phyloP scores from a whole-genome alignment of 2,329 filamentous ascomycete species.

The Aureobasidium sp. region DNA sequence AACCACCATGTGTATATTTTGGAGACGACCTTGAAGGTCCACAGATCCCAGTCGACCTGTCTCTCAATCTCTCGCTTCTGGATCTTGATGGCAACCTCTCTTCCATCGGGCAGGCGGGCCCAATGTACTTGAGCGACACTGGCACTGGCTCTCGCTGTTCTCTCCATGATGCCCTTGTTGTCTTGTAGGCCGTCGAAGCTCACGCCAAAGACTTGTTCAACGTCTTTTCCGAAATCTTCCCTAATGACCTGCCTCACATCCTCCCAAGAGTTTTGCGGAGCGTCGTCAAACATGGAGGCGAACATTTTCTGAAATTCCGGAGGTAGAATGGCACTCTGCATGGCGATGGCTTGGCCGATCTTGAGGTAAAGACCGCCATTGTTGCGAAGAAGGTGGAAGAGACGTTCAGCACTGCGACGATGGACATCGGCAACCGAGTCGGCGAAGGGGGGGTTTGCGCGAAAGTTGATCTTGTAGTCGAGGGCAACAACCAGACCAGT shows the following conservation, averaged over 20 bases:
- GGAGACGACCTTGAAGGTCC: conserved; percentile 84
- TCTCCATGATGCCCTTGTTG: conserved; percentile 57
- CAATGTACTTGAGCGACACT: conserved; percentile 97
- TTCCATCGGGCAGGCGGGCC: conserved; percentile 75
- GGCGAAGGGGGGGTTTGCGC: conserved; percentile 64
- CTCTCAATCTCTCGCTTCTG: conserved; percentile 90
- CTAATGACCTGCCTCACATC: conserved; percentile 77
- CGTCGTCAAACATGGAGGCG: conserved; percentile 92
- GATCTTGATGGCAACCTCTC: conserved; percentile 90
- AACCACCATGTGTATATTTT: conserved; percentile 80
- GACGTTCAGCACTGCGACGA: conserved; percentile 68
- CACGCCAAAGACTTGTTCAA: conserved; percentile 87
- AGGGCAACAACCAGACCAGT: conserved; percentile 70
- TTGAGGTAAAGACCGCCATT: conserved; percentile 96
- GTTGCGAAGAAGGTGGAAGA: conserved; percentile 69
- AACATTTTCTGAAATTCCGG: conserved; percentile 97
- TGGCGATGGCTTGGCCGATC: conserved; percentile 95
- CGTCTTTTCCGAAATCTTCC: conserved; percentile 74
- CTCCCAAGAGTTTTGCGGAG: conserved; percentile 81
- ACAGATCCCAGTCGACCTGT: conserved; percentile 90
- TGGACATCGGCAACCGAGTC: conserved; percentile 71
- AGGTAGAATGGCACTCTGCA: conserved; percentile 91
- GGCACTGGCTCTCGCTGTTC: conserved; percentile 66
- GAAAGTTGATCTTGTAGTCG: conserved; percentile 97
- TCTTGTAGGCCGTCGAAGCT: conserved; percentile 54